A percentile compares a stretch with the other conserved stretches of the same genome.
These are phyloP conservation scores for Endogone sp. DNA, from an alignment of 192 early-diverging fungal genomes.

Conservation along the genomic window DNA sequence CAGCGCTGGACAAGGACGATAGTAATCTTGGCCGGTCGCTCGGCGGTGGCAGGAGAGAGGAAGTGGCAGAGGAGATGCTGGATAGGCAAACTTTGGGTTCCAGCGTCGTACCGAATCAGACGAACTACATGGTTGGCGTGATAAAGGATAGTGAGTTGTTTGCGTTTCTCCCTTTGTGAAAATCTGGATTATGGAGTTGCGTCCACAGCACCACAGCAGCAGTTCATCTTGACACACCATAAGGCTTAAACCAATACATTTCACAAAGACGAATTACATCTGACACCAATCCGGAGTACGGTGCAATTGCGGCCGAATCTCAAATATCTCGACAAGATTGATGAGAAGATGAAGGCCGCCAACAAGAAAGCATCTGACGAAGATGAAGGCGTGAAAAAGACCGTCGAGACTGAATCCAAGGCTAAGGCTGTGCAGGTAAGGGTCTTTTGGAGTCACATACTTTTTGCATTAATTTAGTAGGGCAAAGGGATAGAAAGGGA, in stretches of 20 bases:
- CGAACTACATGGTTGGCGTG: slow-evolving; percentile 82
- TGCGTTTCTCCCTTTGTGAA: no score
- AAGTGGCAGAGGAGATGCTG: slow-evolving; percentile 50
- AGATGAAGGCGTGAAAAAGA: slow-evolving; percentile 39
- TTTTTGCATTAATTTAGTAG: slow-evolving; percentile 1
- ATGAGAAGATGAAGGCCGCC: slow-evolving; percentile 73
- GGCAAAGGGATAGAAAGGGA: no score
- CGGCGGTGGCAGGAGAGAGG: slow-evolving; percentile 2
- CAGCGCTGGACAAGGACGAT: slow-evolving; percentile 47
- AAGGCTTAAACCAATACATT: neutral
- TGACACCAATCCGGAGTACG: slow-evolving; percentile 69
- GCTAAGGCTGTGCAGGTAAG: slow-evolving; percentile 48
- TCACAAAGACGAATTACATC: slow-evolving; percentile 71
- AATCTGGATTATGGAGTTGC: no score
- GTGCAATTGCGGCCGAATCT: slow-evolving; percentile 88
- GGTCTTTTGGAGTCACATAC: no score
- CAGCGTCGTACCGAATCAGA: slow-evolving; percentile 67
- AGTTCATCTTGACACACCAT: no score
- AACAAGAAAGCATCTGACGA: slow-evolving; percentile 64
- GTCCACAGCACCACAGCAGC: no score
- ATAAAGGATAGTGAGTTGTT: slow-evolving; percentile 57
- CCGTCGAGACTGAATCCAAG: slow-evolving; percentile 24
- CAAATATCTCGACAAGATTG: slow-evolving; percentile 87
- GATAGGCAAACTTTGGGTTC: slow-evolving; percentile 82
- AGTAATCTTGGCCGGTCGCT: slow-evolving; percentile 29